Base-by-base conservation (phyloP, 345 rosid species). In the Salix udensis region DNA sequence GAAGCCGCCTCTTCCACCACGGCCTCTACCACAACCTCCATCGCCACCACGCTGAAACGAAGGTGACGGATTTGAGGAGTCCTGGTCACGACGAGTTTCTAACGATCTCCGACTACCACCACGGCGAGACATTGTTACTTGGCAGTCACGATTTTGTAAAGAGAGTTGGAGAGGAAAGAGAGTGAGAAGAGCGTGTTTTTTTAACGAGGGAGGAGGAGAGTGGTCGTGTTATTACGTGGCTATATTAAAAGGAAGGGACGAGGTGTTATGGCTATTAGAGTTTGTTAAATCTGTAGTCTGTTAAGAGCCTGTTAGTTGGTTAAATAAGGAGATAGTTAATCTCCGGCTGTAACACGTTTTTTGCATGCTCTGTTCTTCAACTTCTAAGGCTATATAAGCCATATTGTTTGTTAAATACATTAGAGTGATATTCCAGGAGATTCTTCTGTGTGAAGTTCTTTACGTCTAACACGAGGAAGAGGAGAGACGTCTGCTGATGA, bases 111-210 rank as follows among this genome's bases (percentile, higher is more conserved):
- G 81, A 9, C 76, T 76, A 11, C 77, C 77, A 11, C 81, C 81
- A 14, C 81, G 48, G 64, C 74, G 53, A 42, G 81, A 67, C 77
- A 79, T 79, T 74, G 60, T 34, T 42, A 2, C 40, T 26, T n/a
- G 7, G 53, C 19, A 5, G 70, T 15, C 3, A 39, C 13, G 10
- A 0, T 23, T 39, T 2, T 4, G 2, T 0, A 37, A 16, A 31
- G 24, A 0, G 69, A 14, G 71, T 1, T 26, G 12, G 50, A 18
- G 19, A n/a, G 24, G 3, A 10, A 2, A 6, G 21, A 30, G 37
- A 28, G 1, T 0, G 40, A 58, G 64, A 6, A 19, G 61, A 19
- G n/a, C 23, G 4, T 23, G 28, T 26, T 6, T 19, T 58, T n/a
- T 4, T 26, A 2, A 21, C 11, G 14, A 58, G 64, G 28, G 65